Base-by-base conservation (phyloP, 1,284 basidiomycete species). In the Boletus semigastroideus region DNA sequence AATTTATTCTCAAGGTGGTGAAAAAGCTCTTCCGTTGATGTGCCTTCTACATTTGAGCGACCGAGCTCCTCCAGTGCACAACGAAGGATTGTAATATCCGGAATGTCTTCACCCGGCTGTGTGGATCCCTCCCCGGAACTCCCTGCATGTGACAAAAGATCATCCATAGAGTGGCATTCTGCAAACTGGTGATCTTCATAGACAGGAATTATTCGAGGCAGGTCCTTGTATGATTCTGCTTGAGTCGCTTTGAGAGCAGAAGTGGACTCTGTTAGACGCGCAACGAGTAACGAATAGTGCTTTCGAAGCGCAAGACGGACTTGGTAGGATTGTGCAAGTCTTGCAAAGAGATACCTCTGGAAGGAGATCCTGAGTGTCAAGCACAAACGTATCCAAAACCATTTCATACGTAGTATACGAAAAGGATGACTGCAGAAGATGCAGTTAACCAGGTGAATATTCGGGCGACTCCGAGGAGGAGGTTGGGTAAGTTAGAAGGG, bases 321-420 rank as follows among this genome's bases (percentile, higher is more conserved):
- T 34, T 78, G 65, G 39, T 76, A 77, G 1, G 84, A 82, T 46
- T 74, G 75, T 1, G 76, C 68, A 13, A 91, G 76, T 33, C 80
- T 80, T 8, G 88, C 87, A 34, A 89, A 76, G 34, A 90, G 69
- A 60, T 83, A 81, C 46, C 80, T 79, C 88, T 90, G 55, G 49
- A 42, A 0, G 3, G 13, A 27, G 36, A 20, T 17, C 9, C 36
- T 65, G 17, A 67, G 54, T 51, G 16, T 19, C 20, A 12, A 45
- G 16, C 30, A 22, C 11, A 22, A 14, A 39, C 1, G 4, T 28
- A 28, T 30, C 14, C 27, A 47, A 46, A 41, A 31, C 19, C 8
- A 27, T 17, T 27, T 67, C 82, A 49, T 57, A 86, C 85, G 49
- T 83, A 81, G 69, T 88, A 90, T 34, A 86, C 58, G 42, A 86